phyloP scores from a whole-genome alignment of 257 asterid genomes.

The Perilla frutescens region DNA sequence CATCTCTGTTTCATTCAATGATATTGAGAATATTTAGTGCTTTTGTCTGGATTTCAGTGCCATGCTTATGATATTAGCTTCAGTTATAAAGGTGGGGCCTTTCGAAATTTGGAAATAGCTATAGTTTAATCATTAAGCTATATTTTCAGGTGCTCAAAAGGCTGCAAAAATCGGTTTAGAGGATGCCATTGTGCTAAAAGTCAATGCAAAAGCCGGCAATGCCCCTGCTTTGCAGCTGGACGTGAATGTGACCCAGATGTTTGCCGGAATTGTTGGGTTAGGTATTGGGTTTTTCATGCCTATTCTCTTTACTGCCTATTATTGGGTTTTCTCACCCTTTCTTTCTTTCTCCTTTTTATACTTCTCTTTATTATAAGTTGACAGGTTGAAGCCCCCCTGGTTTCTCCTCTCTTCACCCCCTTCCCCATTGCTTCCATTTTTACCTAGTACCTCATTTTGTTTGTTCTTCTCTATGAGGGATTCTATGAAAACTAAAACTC shows the following conservation, averaged over 20 bases:
- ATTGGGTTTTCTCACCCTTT: not conserved
- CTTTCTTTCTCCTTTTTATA: not conserved
- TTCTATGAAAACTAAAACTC: no score
- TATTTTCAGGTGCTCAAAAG: constrained; percentile 79
- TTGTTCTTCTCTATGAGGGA: no score
- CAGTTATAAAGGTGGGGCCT: not conserved
- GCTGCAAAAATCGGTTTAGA: constrained; percentile 95
- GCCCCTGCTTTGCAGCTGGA: constrained; percentile 99
- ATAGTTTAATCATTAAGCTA: constrained; percentile 7
- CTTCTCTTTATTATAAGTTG: not conserved
- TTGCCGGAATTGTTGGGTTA: constrained; percentile 97
- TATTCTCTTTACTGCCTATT: not conserved
- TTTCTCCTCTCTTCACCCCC: not conserved
- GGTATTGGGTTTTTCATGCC: constrained; percentile 53
- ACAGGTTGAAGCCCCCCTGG: no score
- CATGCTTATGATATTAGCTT: not conserved
- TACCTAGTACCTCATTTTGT: not conserved
- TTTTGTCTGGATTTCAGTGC: constrained; percentile 1
- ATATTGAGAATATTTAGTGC: constrained; percentile 13
- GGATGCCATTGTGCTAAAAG: constrained; percentile 99
- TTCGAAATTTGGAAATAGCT: constrained; percentile 1
- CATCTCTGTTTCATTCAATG: constrained; percentile 5
- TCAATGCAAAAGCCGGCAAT: constrained; percentile 98
- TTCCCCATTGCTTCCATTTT: not conserved
- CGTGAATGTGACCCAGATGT: constrained; percentile 99